Evolutionary conservation across 768 basidiomycete species (phyloP), one percentile per base, ranked within the genome.

Genomic region (Lentinula boryana): DNA sequence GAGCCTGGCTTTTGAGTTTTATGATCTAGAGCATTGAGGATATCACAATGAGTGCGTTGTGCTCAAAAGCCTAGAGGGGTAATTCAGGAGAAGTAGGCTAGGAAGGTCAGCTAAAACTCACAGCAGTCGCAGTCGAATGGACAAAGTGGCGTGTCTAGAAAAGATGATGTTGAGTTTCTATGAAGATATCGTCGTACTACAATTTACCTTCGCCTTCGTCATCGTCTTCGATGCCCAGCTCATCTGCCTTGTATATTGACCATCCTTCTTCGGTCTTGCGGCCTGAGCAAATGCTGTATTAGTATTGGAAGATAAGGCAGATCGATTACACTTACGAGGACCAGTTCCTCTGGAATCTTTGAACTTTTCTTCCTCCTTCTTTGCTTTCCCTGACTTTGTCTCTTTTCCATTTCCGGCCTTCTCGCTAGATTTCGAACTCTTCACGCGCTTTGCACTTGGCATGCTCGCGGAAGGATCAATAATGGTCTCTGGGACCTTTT

Each of bases 91-190:
- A 68, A 67, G 27, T 41, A 49, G 15, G 4, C 8, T 18, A 62
- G 58, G 46, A 50, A 36, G 27, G 54, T 27, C 10, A 1, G 9
- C 6, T 2, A 12, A 16, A 53, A 71, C 90, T 74, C 67, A 92
- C 93, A 94, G 67, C 93, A 94, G 40, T 90, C 79, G 71, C 93
- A 94, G 70, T 94, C 93, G 68, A 94, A 94, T 5, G 93, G 93
- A 75, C 92, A 94, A 43, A 89, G 71, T 3, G 89, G 83, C 0
- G 92, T 93, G 70, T 90, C 92, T 94, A 72, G 35, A 62, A 50
- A 51, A 69, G 62, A 62, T 56, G 60, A 64, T 57, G 36, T 49
- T 54, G 48, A 64, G 63, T 64, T 67, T 62, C 68, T 70, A 56
- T 36, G 63, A 36, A 58, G 63, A 13, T 61, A 63, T 56, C 33